Conservation (phyloP, 345 rosid genomes). For the Durio zibethinus region DNA sequence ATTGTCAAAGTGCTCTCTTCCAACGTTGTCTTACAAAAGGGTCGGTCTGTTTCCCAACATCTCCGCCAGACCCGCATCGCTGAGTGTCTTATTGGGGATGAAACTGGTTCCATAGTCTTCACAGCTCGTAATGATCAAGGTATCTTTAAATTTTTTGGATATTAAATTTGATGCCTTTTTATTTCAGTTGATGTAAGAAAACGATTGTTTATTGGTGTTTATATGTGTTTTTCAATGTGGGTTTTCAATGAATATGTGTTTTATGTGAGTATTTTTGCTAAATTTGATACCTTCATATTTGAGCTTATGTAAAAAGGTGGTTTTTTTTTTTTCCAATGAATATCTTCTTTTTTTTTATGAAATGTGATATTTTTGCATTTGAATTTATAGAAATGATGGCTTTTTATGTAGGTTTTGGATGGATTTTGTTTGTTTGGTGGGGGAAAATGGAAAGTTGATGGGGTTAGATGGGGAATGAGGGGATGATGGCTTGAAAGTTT, state of each 20-base stretch:
- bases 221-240: neutral
- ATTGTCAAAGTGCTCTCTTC: conserved; percentile 32
- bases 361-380: neutral
- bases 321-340: neutral
- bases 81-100: conserved; percentile 52
- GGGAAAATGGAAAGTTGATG: neutral
- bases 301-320: neutral
- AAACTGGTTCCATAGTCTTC: conserved; percentile 39
- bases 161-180: neutral
- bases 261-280: too few species aligned
- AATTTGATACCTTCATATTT: too few species aligned
- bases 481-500: neutral
- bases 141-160: too few species aligned
- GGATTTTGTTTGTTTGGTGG: neutral
- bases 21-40: conserved; percentile 33
- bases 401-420: neutral
- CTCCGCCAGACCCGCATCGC: conserved; percentile 36
- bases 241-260: neutral
- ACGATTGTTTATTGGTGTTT: too few species aligned
- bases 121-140: conserved; percentile 33
- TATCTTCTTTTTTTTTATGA: too few species aligned
- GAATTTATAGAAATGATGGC: neutral
- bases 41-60: conserved; percentile 31
- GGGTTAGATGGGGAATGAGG: neutral
- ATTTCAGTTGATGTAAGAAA: too few species aligned